Base-by-base conservation (phyloP, 1,284 basidiomycete genomes). In the Afroboletus lepidellus region DNA sequence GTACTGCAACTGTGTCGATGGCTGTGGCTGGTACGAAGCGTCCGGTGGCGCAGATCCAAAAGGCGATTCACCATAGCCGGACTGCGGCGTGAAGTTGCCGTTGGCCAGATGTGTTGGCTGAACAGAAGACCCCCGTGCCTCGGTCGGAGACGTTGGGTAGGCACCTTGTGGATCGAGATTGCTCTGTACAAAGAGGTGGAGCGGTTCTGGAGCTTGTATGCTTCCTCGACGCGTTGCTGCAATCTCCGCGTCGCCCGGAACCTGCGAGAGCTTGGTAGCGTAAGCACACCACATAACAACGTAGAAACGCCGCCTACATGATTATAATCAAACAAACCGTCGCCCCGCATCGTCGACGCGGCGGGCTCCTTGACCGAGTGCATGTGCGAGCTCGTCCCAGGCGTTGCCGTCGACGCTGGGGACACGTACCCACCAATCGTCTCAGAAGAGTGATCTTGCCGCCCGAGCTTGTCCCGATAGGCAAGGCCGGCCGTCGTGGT, bases 391-490 rank as follows among this genome's bases (percentile, higher is more conserved):
- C 72, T 75, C n/a, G 68, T 70, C 25, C 71, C 70, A 12, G 75
- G 75, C 8, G 76, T 74, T 12, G 74, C 64, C 2, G 76, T 79
- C 21, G 75, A 74, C 5, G 71, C 61, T 12, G 76, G 69, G 0
- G 74, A 73, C 16, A 72, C 57, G 20, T 71, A 73, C 27, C 66
- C 61, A 13, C 58, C 52, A 33, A 58, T 42, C 23, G 44, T 32
- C 7, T 64, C 62, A 24, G 64, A 29, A 3, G 58, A 11, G 24
- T 54, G 59, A 30, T 61, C 58, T 43, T 58, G 56, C 37, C 57
- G 55, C 2, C 23, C 51, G 37, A 67, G 54, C 32, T 60, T 59
- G 45, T 60, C 60, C 41, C 46, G 65, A 65, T 60, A 70, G 64
- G 55, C 55, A 45, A 57, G 51, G 21, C 56, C 53, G 36, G 53